Base-by-base conservation (phyloP, 257 asterid genomes). In the Craterostigma plantagineum region DNA sequence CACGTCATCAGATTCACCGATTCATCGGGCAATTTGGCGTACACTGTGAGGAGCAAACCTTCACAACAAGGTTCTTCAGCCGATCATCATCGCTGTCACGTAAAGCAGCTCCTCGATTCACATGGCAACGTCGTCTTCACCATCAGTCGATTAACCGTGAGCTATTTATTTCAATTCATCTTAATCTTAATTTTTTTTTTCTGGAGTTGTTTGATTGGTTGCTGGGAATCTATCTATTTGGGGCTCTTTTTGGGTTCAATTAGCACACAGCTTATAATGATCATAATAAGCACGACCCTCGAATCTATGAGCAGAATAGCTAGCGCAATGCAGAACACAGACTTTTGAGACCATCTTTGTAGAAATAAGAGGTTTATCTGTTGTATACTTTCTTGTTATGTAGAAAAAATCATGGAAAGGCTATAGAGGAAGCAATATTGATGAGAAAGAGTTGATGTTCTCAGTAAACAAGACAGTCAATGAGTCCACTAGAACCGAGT, bases 341-440 rank as follows among this genome's bases (percentile, higher is more conserved):
- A n/a, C n/a, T n/a, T n/a, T n/a, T n/a, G n/a, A n/a, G n/a, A n/a
- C n/a, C n/a, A n/a, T n/a, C n/a, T n/a, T n/a, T n/a, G n/a, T n/a
- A n/a, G n/a, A n/a, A n/a, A n/a, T n/a, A n/a, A n/a, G n/a, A n/a
- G n/a, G n/a, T n/a, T n/a, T n/a, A n/a, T 40, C n/a, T n/a, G 15
- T 1, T 12, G 5, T 16, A 10, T 11, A 11, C 3, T 12, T 41
- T 15, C 10, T 51, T 60, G 36, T 10, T 50, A 60, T 47, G 68
- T 50, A 87, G 95, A 71, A 69, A 36, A 69, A 73, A 38, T 66
- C 73, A 11, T 87, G 95, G 95, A 54, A 54, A 49, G 82, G 85
- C 35, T 76, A 49, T 42, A 71, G 58, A 69, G 79, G 69, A 47
- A 63, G 51, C 30, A 72, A 50, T 36, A 2, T 23, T 23, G 59